Evolutionary conservation across 139 green algal genomes (phyloP), one percentile per base, ranked within the genome.

Genomic region (Chlorella sp.): DNA sequence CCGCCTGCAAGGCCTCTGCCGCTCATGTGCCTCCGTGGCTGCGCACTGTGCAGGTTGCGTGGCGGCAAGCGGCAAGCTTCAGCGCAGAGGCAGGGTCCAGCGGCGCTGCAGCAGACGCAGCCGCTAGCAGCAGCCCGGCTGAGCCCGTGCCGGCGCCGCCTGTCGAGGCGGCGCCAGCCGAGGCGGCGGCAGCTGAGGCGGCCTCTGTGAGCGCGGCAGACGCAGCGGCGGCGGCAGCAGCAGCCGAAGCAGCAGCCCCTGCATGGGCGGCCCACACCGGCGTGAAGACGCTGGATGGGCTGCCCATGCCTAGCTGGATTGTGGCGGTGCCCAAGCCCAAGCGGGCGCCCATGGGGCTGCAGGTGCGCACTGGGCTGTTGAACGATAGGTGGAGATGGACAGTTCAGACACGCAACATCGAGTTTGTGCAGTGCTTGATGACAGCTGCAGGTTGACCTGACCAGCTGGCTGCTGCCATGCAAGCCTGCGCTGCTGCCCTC

Each of bases 281-380:
- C 20, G 51, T 69, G 20, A 60, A 65, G 15, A 83, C 74, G 26
- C 74, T 87, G 13, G 83, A 87, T 63, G 74, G 83, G 18, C 63
- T 87, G 63, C 83, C 83, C 34, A 57, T 83, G 57, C 83, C 83
- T 21, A 32, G 4, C 25, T 70, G 68, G 63, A 87, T 87, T 44
- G 72, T 68, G 34, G 23, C 64, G 0, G 68, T 30, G 26, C 32
- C 63, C n/a, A 82, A 83, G 73, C 44, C 62, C 16, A 79, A 78
- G 34, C 60, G 63, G 25, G 4, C 62, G 3, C 60, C 44, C 16
- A 34, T 79, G 73, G 44, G 68, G 0, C 63, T 87, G 32, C 41
- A 39, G 38, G 72, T 71, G 39, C 6, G 39, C 68, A n/a, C 15
- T 21, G 17, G 64, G 60, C 60, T 30, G 7, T 9, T 67, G 60